These are phyloP conservation scores for Phytophthora aleatoria DNA, from an alignment of 352 stramenopile genomes.

Conservation along the genomic window DNA sequence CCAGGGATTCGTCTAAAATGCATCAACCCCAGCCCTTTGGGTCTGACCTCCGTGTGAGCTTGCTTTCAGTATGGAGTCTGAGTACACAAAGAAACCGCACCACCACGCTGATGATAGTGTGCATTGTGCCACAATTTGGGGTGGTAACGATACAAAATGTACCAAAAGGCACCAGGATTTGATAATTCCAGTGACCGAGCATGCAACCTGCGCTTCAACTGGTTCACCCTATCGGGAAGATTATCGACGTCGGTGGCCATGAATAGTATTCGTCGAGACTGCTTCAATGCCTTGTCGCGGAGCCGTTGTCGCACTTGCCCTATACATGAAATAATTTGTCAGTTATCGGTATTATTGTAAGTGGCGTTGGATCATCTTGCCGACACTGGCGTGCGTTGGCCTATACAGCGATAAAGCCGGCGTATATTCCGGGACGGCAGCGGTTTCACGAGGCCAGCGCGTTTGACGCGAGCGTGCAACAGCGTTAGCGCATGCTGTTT, in stretches of 20 bases:
- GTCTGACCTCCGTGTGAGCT: conserved; percentile 6
- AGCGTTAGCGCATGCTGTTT: neutral
- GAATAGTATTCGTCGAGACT: neutral
- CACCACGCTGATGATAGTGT: neutral
- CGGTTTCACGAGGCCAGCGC: neutral
- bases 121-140: too few relatives aligned
- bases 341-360: neutral
- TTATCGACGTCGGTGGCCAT: neutral
- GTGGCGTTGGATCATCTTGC: neutral
- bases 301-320: neutral
- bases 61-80: conserved; percentile 5
- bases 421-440: neutral
- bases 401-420: conserved; percentile 4
- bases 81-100: conserved; percentile 27
- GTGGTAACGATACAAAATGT: neutral
- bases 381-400: conserved; percentile 7
- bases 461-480: neutral
- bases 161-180: neutral
- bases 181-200: neutral
- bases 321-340: neutral
- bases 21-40: too few relatives aligned
- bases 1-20: too few relatives aligned
- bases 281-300: conserved; percentile 2
- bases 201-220: conserved; percentile 1
- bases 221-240: conserved; percentile 17